Evolutionary conservation across 2,329 filamentous ascomycete genomes (phyloP).

Genomic region (Lecanicillium sp.): DNA sequence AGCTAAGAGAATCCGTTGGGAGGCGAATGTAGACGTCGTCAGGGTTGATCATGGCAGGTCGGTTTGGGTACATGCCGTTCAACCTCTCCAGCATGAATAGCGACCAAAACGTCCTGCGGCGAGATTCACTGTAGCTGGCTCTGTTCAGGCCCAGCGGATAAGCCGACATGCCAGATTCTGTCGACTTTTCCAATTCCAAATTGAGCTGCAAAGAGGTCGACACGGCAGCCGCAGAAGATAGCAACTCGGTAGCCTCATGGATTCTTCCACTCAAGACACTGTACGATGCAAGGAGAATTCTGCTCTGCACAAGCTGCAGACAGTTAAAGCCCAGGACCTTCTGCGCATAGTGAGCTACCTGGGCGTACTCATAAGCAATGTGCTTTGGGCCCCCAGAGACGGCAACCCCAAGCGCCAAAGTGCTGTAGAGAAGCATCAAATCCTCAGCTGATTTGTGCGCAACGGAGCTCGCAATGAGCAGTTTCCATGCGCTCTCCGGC

Average conservation of each 20-base stretch:
- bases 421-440: conserved; percentile 38
- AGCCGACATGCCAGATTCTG: conserved; percentile 27
- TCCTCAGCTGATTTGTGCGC: conserved; percentile 33
- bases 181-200: conserved; percentile 46
- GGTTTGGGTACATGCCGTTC: conserved; percentile 48
- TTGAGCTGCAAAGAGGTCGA: conserved; percentile 56
- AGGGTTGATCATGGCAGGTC: conserved; percentile 48
- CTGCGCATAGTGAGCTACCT: conserved; percentile 50
- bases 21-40: conserved; percentile 61
- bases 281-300: conserved; percentile 60
- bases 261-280: conserved; percentile 54
- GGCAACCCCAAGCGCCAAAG: conserved; percentile 30
- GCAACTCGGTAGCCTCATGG: conserved; percentile 55
- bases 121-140: conserved; percentile 54
- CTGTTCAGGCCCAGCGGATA: conserved; percentile 52
- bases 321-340: conserved; percentile 19
- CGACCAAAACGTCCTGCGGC: conserved; percentile 65
- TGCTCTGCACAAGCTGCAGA: conserved; percentile 59
- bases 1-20: conserved; percentile 52
- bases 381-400: conserved; percentile 28
- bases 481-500: conserved; percentile 30
- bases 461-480: conserved; percentile 27
- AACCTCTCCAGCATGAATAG: conserved; percentile 63
- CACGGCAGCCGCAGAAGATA: conserved; percentile 52
- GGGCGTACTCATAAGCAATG: conserved; percentile 32